Percentiles rank a stretch among this genome's conserved stretches.
Evolutionary conservation across 176 grass and related monocot species (phyloP).

Genomic region (Lolium rigidum): DNA sequence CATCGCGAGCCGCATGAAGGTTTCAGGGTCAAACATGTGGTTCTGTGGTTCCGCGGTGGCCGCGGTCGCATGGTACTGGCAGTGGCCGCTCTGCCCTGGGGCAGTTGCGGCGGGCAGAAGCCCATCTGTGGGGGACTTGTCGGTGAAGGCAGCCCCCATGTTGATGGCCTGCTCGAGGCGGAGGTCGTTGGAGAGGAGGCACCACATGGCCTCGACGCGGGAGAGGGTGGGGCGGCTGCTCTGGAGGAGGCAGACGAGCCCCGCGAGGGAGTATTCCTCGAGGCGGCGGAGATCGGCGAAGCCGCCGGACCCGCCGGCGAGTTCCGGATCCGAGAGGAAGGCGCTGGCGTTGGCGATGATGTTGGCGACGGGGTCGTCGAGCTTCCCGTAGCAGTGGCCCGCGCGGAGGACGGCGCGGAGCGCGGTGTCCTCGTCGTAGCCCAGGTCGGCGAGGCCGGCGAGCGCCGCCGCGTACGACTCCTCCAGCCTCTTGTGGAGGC

Average conservation of each 20-base stretch:
- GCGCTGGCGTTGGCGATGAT: slow-evolving; percentile 74
- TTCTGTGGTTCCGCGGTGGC: slow-evolving; percentile 10
- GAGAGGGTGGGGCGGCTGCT: slow-evolving; percentile 68
- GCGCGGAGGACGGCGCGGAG: slow-evolving; percentile 78
- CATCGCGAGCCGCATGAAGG: slow-evolving; percentile 49
- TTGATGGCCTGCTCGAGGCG: slow-evolving; percentile 72
- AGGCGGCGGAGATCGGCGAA: slow-evolving; percentile 87
- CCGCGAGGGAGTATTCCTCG: slow-evolving; percentile 88
- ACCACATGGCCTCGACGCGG: slow-evolving; percentile 93
- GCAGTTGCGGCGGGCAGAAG: not conserved
- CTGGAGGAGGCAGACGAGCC: slow-evolving; percentile 87
- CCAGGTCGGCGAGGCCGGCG: slow-evolving; percentile 57
- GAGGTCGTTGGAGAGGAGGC: slow-evolving; percentile 86
- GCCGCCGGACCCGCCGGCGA: slow-evolving; percentile 31
- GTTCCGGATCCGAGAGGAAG: slow-evolving; percentile 58
- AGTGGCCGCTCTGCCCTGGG: slow-evolving; percentile 36
- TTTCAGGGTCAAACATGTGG: slow-evolving; percentile 48
- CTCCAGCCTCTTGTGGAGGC: slow-evolving; percentile 77
- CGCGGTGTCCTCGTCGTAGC: slow-evolving; percentile 66
- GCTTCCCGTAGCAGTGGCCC: slow-evolving; percentile 81
- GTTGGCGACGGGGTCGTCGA: slow-evolving; percentile 69
- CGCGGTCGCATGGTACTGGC: slow-evolving; percentile 30
- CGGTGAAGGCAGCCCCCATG: slow-evolving; percentile 41
- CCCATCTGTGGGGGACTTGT: slow-evolving; percentile 20
- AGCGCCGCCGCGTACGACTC: slow-evolving; percentile 86